A percentile compares a stretch with the other conserved stretches of the same genome.
Conservation (phyloP, 2,329 filamentous ascomycete species). For the Colletotrichum viniferum region DNA sequence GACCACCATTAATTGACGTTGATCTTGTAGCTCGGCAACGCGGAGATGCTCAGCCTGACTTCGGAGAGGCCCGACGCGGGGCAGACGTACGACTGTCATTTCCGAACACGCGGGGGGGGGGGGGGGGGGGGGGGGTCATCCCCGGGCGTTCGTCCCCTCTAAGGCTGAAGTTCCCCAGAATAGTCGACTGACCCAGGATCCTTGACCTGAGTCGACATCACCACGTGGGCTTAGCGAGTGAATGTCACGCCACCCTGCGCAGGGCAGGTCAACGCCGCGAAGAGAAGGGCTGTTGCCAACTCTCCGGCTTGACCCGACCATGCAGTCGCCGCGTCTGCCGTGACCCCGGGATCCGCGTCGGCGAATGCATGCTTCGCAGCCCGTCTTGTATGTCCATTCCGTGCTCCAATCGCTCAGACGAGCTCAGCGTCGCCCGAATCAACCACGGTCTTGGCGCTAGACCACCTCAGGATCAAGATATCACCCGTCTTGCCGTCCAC, state of each 20-base stretch:
- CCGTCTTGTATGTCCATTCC: not conserved
- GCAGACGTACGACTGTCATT: not conserved
- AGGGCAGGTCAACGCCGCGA: not conserved
- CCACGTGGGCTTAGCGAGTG: slow-evolving; percentile 22
- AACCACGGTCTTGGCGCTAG: slow-evolving; percentile 70
- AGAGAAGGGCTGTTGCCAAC: not conserved
- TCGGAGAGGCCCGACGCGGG: not conserved
- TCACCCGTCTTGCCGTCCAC: slow-evolving; percentile 66
- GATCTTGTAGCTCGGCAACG: not conserved
- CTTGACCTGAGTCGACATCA: not conserved
- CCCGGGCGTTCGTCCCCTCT: not conserved
- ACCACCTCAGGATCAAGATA: slow-evolving; percentile 73
- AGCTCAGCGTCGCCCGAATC: slow-evolving; percentile 61
- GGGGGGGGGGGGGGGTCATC: not conserved
- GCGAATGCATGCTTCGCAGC: not conserved
- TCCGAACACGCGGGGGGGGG: not conserved
- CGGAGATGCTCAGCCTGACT: not conserved
- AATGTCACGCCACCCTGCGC: slow-evolving; percentile 21
- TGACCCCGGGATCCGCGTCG: slow-evolving; percentile 40
- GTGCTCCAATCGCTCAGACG: slow-evolving; percentile 44
- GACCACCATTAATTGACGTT: not conserved
- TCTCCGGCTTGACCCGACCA: slow-evolving; percentile 35
- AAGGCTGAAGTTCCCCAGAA: not conserved
- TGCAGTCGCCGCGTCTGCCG: slow-evolving; percentile 53
- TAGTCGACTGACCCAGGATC: not conserved